Conservation (phyloP, 768 basidiomycete genomes). For the Amylocystis lapponica region DNA sequence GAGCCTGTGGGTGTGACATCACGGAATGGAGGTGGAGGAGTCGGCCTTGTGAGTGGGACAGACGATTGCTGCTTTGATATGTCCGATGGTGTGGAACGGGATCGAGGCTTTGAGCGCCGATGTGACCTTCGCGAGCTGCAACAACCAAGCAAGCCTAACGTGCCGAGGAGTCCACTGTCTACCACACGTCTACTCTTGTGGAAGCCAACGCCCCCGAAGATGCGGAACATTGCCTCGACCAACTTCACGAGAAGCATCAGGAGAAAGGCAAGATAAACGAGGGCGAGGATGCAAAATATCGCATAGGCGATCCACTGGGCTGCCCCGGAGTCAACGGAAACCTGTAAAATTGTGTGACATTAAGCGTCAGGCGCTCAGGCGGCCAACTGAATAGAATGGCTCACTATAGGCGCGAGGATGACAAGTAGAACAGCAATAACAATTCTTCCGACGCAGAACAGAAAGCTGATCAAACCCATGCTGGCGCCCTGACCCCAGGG, state of each 20-base stretch:
- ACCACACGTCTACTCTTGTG: slow-evolving; percentile 74
- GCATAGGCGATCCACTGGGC: slow-evolving; percentile 94
- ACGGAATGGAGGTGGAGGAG: slow-evolving; percentile 17
- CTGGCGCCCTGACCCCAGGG: slow-evolving; percentile 96
- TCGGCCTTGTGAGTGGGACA: slow-evolving; percentile 20
- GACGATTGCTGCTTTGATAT: slow-evolving; percentile 15
- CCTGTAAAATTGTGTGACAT: slow-evolving; percentile 49
- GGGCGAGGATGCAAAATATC: slow-evolving; percentile 74
- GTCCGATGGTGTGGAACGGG: slow-evolving; percentile 11
- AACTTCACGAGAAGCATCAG: slow-evolving; percentile 83
- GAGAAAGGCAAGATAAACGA: slow-evolving; percentile 80
- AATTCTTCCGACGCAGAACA: slow-evolving; percentile 88
- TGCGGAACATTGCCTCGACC: slow-evolving; percentile 74
- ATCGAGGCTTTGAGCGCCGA: slow-evolving; percentile 10
- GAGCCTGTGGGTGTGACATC: slow-evolving; percentile 37
- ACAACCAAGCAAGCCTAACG: slow-evolving; percentile 63
- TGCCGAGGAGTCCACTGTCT: slow-evolving; percentile 86
- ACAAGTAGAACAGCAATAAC: slow-evolving; percentile 87
- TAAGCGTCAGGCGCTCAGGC: slow-evolving; percentile 1
- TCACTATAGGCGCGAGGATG: slow-evolving; percentile 82
- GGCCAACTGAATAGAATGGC: slow-evolving; percentile 33
- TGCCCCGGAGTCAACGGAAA: slow-evolving; percentile 75
- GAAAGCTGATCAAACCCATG: slow-evolving; percentile 94
- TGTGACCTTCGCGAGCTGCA: slow-evolving; percentile 45
- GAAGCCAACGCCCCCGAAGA: slow-evolving; percentile 74